Conservation (phyloP, 225 moss, liverwort and hornwort genomes). For the Antitrichia curtipendula region DNA sequence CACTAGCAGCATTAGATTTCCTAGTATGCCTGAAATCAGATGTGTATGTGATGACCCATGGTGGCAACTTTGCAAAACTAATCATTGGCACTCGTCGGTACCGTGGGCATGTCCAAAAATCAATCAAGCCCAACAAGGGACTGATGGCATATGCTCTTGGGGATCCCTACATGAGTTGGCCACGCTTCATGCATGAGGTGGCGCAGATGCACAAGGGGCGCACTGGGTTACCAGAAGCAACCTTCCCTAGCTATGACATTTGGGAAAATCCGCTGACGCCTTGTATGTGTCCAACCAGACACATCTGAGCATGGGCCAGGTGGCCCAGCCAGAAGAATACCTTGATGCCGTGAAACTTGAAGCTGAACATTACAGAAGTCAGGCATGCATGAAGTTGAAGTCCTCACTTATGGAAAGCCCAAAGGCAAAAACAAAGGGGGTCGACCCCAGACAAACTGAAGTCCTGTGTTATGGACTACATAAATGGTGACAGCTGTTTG, state of each 20-base stretch:
- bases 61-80: constrained; percentile 54
- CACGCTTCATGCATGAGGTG: constrained; percentile 6
- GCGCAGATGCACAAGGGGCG: constrained; percentile 28
- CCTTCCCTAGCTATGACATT: constrained; percentile 33
- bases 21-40: constrained; percentile 36
- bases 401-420: background rate
- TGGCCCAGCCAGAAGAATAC: background rate
- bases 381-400: background rate
- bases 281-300: constrained; percentile 26
- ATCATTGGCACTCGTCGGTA: constrained; percentile 30
- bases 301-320: background rate
- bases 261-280: constrained; percentile 46
- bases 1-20: constrained; percentile 37
- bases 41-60: constrained; percentile 52
- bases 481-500: background rate
- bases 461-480: background rate
- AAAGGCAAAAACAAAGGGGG: background rate
- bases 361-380: background rate
- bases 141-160: constrained; percentile 33
- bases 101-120: constrained; percentile 8
- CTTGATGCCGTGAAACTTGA: background rate
- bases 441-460: background rate
- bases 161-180: constrained; percentile 33
- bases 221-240: constrained; percentile 35
- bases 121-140: constrained; percentile 48